Evolutionary conservation across 2,329 filamentous ascomycete genomes (phyloP), one percentile per base, ranked within the genome.

Genomic region (Aaosphaeria arxii): DNA sequence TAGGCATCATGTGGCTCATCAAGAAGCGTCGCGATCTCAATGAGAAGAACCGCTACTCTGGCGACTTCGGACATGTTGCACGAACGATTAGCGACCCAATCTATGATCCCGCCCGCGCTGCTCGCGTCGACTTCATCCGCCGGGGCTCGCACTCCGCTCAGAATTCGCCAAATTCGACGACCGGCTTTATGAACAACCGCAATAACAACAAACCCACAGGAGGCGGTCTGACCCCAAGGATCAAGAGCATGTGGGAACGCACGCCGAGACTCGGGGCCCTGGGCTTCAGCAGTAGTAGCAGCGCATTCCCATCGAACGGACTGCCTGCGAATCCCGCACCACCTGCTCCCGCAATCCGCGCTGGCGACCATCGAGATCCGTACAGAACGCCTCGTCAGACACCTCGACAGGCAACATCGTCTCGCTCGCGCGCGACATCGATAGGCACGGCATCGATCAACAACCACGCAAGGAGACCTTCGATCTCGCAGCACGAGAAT

Each of bases 31-130:
- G 63, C 28, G 61, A 68, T 43, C 47, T 52, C 1, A 50, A 62
- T 17, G 53, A 53, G 24, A 62, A 63, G 40, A 50, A 61, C 42
- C 62, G 67, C 33, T 71, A 66, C 51, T 69, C 63, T 2, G 66
- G 66, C 7, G 69, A 72, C 55, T 70, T 70, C 38, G 67, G 66
- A 1, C 65, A 68, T 36, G 66, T 71, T 11, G 56, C 66, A 4
- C 62, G 67, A 9, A 61, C 64, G 36, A 69, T 71, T 54, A 69
- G 64, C 50, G 67, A 71, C 38, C 67, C 68, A 17, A 71, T 71
- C 53, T 71, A 68, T 55, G 64, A 71, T 46, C 66, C 67, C 2
- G 50, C 55, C n/a, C 57, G 64, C 45, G 62, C 65, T 13, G 57
- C 63, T 9, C 58, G 69, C 4, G 66, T 64, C 33, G 67, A 72